Evolutionary conservation across 2,329 filamentous ascomycete genomes (phyloP).

Genomic region (Colletotrichum viniferum): DNA sequence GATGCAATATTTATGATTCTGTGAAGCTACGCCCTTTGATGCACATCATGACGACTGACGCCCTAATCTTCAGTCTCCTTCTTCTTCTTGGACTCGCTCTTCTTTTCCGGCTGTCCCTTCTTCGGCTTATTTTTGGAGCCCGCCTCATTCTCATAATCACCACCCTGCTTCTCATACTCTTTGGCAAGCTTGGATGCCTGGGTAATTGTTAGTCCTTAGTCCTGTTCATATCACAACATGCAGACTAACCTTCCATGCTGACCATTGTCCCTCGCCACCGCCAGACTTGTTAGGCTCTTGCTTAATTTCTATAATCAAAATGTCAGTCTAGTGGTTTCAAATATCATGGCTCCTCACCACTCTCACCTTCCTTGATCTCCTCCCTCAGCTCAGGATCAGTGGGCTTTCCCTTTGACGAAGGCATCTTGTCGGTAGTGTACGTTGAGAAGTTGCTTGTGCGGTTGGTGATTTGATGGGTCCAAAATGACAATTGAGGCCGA

Average conservation of each 20-base stretch:
- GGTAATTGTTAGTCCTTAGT: accelerated
- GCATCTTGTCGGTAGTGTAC: slow-evolving; percentile 29
- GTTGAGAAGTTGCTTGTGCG: not conserved
- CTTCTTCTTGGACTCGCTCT: slow-evolving; percentile 28
- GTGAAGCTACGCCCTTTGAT: not conserved
- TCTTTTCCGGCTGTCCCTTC: slow-evolving; percentile 29
- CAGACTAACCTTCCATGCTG: slow-evolving; percentile 22
- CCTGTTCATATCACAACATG: accelerated
- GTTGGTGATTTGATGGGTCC: not conserved
- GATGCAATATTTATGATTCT: not conserved
- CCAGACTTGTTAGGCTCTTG: slow-evolving; percentile 45
- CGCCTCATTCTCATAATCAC: slow-evolving; percentile 43
- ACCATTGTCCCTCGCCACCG: slow-evolving; percentile 37
- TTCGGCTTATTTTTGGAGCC: slow-evolving; percentile 42
- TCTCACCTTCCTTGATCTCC: slow-evolving; percentile 40
- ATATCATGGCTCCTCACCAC: accelerated
- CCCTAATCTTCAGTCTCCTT: not conserved
- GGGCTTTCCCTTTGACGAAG: slow-evolving; percentile 43
- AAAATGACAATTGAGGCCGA: not conserved
- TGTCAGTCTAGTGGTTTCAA: accelerated
- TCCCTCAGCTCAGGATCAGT: slow-evolving; percentile 44
- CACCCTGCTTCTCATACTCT: slow-evolving; percentile 46
- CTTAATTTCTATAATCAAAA: slow-evolving; percentile 37
- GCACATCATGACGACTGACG: not conserved
- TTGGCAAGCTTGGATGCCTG: slow-evolving; percentile 42